These are phyloP conservation scores for Silene vulgaris DNA, from an alignment of 179 eudicot genomes.

Conservation along the genomic window DNA sequence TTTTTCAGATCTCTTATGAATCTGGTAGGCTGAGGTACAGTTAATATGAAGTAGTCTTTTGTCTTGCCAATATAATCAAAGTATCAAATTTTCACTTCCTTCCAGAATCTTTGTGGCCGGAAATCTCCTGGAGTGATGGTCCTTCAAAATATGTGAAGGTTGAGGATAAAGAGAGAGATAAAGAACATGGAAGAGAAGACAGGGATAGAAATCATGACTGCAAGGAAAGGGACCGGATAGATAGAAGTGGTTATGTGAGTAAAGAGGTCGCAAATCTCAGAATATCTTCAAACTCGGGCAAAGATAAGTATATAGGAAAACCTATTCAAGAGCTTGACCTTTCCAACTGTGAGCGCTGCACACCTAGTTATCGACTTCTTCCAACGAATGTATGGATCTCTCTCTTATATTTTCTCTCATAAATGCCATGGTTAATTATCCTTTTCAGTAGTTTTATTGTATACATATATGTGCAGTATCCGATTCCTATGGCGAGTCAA, in stretches of 20 bases:
- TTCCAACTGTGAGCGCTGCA: constrained; percentile 72
- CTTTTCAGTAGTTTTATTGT: constrained; percentile 4
- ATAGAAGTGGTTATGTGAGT: constrained; percentile 31
- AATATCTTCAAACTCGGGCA: constrained; percentile 34
- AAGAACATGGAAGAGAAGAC: constrained; percentile 44
- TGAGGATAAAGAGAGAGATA: constrained; percentile 65
- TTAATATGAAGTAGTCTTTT: constrained; percentile 1
- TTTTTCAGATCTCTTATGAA: not conserved
- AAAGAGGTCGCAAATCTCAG: constrained; percentile 38
- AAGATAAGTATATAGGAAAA: constrained; percentile 73
- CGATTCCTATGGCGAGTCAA: constrained; percentile 74
- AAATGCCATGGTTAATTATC: not conserved
- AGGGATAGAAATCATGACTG: constrained; percentile 39
- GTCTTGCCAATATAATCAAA: constrained; percentile 1
- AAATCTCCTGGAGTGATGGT: constrained; percentile 59
- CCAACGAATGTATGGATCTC: constrained; percentile 61
- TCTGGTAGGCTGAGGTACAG: not conserved
- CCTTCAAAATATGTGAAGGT: constrained; percentile 40
- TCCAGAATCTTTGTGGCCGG: constrained; percentile 45
- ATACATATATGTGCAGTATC: constrained; percentile 51
- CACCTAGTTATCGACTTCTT: constrained; percentile 90
- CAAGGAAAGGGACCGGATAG: constrained; percentile 34
- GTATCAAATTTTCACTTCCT: constrained; percentile 6
- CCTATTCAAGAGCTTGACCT: constrained; percentile 91
- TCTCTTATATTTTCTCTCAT: not conserved